Evolutionary conservation across 345 rosid genomes (phyloP).

Genomic region (Trapa incisa): DNA sequence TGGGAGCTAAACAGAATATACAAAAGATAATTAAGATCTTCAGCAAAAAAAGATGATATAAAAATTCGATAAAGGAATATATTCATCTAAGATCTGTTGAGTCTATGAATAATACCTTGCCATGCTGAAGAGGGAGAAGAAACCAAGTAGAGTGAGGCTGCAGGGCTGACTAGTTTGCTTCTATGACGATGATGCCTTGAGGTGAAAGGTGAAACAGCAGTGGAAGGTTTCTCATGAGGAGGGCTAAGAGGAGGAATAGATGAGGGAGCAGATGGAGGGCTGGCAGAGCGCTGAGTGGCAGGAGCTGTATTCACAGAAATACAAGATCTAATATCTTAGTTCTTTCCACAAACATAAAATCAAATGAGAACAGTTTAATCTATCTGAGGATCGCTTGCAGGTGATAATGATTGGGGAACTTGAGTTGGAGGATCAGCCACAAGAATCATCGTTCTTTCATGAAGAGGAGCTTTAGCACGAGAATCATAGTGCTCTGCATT

Average conservation of each 20-base stretch:
- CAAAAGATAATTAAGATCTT: constrained; percentile 1
- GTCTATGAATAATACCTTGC: constrained; percentile 23
- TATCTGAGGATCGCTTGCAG: constrained; percentile 7
- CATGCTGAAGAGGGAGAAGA: constrained; percentile 34
- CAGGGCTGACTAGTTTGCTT: constrained; percentile 2
- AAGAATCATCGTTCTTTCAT: constrained; percentile 35
- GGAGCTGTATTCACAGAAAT: constrained; percentile 28
- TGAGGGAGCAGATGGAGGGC: constrained; percentile 16
- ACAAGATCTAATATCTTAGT: not conserved
- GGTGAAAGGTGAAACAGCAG: constrained; percentile 33
- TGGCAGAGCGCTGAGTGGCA: constrained; percentile 12
- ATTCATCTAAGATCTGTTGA: not conserved
- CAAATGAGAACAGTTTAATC: not conserved
- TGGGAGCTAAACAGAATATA: constrained; percentile 26
- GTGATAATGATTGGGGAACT: constrained; percentile 13
- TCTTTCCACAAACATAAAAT: not conserved
- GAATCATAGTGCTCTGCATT: constrained; percentile 31
- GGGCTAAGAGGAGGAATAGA: constrained; percentile 16
- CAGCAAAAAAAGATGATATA: not conserved
- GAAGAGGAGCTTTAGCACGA: constrained; percentile 35
- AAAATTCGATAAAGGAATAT: not conserved
- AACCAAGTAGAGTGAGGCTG: constrained; percentile 25
- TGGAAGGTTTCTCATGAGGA: constrained; percentile 13
- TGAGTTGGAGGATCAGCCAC: constrained; percentile 38
- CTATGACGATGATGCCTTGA: constrained; percentile 27